phyloP scores from a whole-genome alignment of 2,329 filamentous ascomycete species.

The Stemphylium beticola region DNA sequence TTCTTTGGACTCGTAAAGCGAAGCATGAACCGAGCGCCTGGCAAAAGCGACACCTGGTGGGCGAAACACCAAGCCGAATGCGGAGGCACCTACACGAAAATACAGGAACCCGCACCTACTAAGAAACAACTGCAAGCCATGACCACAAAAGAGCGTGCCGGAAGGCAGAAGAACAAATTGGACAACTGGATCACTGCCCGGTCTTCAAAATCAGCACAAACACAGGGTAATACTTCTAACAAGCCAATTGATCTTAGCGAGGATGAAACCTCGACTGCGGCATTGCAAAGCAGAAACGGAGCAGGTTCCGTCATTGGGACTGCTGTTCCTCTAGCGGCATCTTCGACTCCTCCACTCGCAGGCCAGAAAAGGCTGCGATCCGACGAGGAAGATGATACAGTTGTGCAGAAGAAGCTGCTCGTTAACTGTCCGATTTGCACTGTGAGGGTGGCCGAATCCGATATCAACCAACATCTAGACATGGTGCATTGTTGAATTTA shows the following conservation, averaged over 20 bases:
- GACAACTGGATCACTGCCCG: constrained; percentile 49
- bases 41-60: constrained; percentile 53
- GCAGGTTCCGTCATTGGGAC: constrained; percentile 11
- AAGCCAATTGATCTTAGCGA: constrained; percentile 11
- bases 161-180: constrained; percentile 54
- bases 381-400: constrained; percentile 16
- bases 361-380: constrained; percentile 30
- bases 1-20: constrained; percentile 55
- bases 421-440: constrained; percentile 52
- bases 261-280: constrained; percentile 12
- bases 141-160: constrained; percentile 50
- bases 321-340: background rate
- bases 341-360: constrained; percentile 1
- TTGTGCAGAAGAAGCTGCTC: constrained; percentile 27
- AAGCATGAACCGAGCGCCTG: constrained; percentile 54
- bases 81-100: constrained; percentile 51
- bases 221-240: constrained; percentile 20
- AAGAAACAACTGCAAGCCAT: constrained; percentile 50
- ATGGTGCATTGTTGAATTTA: constrained; percentile 25
- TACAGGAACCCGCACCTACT: constrained; percentile 50
- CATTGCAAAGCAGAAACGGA: constrained; percentile 16
- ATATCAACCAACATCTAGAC: constrained; percentile 52
- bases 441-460: constrained; percentile 30
- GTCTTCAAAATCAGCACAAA: constrained; percentile 7
- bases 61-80: constrained; percentile 49